These are phyloP conservation scores for Pterula multifida DNA, from an alignment of 1,284 basidiomycete genomes.

Conservation along the genomic window DNA sequence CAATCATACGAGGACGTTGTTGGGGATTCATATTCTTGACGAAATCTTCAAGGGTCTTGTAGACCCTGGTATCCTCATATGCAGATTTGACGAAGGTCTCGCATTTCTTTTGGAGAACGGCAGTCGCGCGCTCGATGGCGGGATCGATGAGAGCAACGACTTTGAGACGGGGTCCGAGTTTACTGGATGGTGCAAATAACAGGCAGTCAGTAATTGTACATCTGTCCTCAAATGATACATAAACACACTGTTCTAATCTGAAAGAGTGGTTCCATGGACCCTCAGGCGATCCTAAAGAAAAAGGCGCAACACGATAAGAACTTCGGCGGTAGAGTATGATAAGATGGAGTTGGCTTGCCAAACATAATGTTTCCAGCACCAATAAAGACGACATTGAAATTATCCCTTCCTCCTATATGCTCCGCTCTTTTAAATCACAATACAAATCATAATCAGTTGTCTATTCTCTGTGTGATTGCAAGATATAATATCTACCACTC, in stretches of 20 bases:
- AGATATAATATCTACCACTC: constrained; percentile 10
- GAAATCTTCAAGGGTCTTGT: constrained; percentile 83
- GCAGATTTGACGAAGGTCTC: constrained; percentile 90
- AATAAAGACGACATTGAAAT: constrained; percentile 86
- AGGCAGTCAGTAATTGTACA: constrained; percentile 10
- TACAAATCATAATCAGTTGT: background rate
- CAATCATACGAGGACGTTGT: constrained; percentile 62
- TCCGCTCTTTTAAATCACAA: constrained; percentile 29
- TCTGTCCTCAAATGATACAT: background rate
- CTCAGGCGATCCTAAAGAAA: constrained; percentile 71
- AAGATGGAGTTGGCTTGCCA: constrained; percentile 39
- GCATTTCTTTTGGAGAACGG: constrained; percentile 83
- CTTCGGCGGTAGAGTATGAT: constrained; percentile 7
- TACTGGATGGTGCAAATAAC: constrained; percentile 59
- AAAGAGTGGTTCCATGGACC: constrained; percentile 93
- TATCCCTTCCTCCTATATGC: constrained; percentile 44
- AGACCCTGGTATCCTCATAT: constrained; percentile 86
- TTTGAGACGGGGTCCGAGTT: constrained; percentile 93
- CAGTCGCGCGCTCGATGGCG: constrained; percentile 67
- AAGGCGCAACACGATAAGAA: constrained; percentile 1
- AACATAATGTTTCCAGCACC: constrained; percentile 95
- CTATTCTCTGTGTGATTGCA: background rate
- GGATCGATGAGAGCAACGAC: constrained; percentile 94
- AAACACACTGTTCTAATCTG: constrained; percentile 77
- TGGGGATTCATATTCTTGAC: constrained; percentile 53